Base-by-base conservation (phyloP, 176 grass and related monocot species). In the Musa beccarii region DNA sequence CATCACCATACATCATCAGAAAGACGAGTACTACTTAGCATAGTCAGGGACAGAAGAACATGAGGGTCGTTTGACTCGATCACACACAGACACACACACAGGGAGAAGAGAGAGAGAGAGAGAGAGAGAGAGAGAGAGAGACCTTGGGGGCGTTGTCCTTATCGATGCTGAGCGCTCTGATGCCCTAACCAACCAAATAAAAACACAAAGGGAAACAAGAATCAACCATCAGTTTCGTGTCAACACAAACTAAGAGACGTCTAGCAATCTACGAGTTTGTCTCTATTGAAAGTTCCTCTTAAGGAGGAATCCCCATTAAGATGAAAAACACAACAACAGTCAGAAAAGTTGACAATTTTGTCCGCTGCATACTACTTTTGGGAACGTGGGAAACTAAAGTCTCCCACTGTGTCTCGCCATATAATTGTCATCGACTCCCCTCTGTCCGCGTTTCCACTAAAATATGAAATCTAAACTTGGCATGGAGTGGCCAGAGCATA, bases 111-210 rank as follows among this genome's bases (percentile, higher is more conserved):
- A 12, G 51, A 53, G 11, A 72, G 23, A 72, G 19, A 62, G 59
- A n/a, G 12, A 9, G 43, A 54, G 56, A 17, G 75, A 76, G 65
- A 21, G 63, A 14, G 34, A 16, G 51, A 16, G 10, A 66, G 54
- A 97, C 94, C 90, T 98, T 98, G 53, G 95, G 95, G 68, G 86
- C 78, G 75, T 93, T 98, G 73, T 93, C 95, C 77, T 98, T 98
- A 28, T 98, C 95, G 52, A 98, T 89, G 72, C 81, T 92, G 49
- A 89, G 81, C 80, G 95, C 95, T 91, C 95, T 79, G 83, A 98
- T 98, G 52, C 95, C 95, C 90, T 98, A 26, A 64, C 52, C 21
- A 43, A 53, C 74, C 75, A 79, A 72, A 75, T 13, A 24, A 51
- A 23, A n/a, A 63, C 28, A 66, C 34, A 63, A 52, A 65, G 2